Base-by-base conservation (phyloP, 192 early-diverging fungal species). In the Pilaira anomala region DNA sequence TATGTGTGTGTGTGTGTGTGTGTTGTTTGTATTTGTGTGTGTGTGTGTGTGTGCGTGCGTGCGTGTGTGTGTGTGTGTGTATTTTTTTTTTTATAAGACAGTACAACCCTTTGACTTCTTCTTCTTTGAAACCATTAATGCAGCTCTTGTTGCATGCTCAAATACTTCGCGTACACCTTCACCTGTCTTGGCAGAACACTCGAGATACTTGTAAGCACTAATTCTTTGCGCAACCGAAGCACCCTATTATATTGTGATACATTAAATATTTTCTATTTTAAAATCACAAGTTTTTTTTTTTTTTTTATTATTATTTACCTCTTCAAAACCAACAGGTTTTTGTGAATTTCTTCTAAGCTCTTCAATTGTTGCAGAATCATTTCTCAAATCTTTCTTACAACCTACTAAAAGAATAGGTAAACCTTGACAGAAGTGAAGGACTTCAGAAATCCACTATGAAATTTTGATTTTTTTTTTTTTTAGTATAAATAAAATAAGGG, bases 361-460 rank as follows among this genome's bases (percentile, higher is more conserved):
- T 44, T 86, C 86, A 58, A 94, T 88, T 19, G 89, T 87, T 48
- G 76, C 72, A 44, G 82, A 80, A 73, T 95, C 91, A 71, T 89
- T 87, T 57, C 93, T 82, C 68, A 95, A 78, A 80, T 95, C 93
- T 75, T 88, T 90, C 79, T 95, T 95, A 75, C 88, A 90, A 14
- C 85, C 92, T 68, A 95, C 89, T 57, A 95, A 76, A 45, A 94
- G 74, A 68, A 93, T 90, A 22, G 93, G 93, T 22, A 93, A 80
- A 55, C 85, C 87, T 41, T 85, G 74, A 66, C 93, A 95, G 71
- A 94, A 93, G 55, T 93, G 89, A 44, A 84, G 76, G 16, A 93
- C 93, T 77, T 94, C 93, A 46, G 87, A 88, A 60, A 93, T 90
- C 93, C 93, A 95, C 89, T 91, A 69, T 60, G 45, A 14, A 46